Evolutionary conservation across 805 yeast species (phyloP).

Genomic region (Wickerhamomyces strasburgensis): DNA sequence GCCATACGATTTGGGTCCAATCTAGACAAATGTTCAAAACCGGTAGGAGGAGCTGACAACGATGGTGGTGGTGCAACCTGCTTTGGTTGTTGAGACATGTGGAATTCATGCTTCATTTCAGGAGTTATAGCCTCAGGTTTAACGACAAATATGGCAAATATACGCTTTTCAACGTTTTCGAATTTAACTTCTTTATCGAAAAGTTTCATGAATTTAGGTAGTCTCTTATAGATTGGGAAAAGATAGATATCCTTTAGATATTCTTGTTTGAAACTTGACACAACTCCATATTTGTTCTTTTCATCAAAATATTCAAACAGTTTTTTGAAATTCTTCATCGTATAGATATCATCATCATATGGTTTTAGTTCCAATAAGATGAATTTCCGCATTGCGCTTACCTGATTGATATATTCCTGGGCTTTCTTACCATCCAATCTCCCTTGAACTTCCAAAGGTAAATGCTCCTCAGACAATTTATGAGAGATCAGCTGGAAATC

Average conservation of each 20-base stretch:
- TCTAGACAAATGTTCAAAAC: constrained; percentile 17
- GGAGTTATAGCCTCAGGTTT: constrained; percentile 18
- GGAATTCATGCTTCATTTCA: constrained; percentile 2
- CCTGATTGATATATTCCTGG: constrained; percentile 47
- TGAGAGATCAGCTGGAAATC: constrained; percentile 10
- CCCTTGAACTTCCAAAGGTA: constrained; percentile 51
- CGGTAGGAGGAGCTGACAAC: constrained; percentile 2
- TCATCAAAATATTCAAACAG: constrained; percentile 31
- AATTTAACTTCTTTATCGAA: constrained; percentile 3
- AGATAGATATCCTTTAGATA: constrained; percentile 45
- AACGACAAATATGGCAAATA: constrained; percentile 19
- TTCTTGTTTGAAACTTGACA: constrained; percentile 29
- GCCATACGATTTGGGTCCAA: constrained; percentile 15
- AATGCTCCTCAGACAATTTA: constrained; percentile 23
- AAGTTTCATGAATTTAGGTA: constrained; percentile 18
- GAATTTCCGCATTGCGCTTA: constrained; percentile 46
- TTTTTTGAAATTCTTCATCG: constrained; percentile 14
- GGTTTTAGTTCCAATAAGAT: constrained; percentile 41
- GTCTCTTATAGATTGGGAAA: constrained; percentile 26
- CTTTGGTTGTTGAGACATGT: no score
- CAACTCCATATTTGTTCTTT: constrained; percentile 41
- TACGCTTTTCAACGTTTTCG: constrained; percentile 4
- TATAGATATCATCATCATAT: constrained; percentile 10
- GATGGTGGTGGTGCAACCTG: constrained; percentile 2
- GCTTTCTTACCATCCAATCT: constrained; percentile 53